These are phyloP conservation scores for Parafenestella ontariensis DNA, from an alignment of 2,329 filamentous ascomycete genomes.

Conservation along the genomic window DNA sequence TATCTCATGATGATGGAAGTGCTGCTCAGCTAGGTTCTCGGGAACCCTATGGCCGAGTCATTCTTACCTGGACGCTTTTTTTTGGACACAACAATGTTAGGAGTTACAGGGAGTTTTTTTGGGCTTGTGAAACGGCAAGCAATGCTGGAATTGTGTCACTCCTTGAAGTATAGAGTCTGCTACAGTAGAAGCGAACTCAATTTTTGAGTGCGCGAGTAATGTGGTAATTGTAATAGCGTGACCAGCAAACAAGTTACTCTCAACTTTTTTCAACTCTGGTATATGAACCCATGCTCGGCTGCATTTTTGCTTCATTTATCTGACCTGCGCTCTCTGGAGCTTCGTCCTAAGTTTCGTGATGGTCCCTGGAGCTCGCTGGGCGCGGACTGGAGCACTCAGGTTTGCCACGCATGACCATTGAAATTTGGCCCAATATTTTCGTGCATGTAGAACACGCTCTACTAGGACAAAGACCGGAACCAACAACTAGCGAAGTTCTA, in stretches of 20 bases:
- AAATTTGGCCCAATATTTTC: no score
- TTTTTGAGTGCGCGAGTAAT: slow-evolving; percentile 13
- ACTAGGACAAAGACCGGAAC: neutral
- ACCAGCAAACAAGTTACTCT: neutral
- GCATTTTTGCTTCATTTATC: no score
- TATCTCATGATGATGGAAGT: slow-evolving; percentile 15
- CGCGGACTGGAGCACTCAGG: no score
- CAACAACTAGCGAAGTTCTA: slow-evolving; percentile 16
- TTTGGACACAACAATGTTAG: slow-evolving; percentile 7
- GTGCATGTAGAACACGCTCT: no score
- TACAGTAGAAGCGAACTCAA: slow-evolving; percentile 13
- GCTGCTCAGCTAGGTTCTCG: slow-evolving; percentile 3
- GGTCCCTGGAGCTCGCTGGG: no score
- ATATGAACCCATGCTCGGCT: neutral
- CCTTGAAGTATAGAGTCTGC: slow-evolving; percentile 18
- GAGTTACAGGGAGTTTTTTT: slow-evolving; percentile 18
- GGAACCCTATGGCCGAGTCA: slow-evolving; percentile 8
- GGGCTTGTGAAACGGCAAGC: neutral
- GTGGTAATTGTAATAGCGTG: slow-evolving; percentile 40
- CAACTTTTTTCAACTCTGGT: neutral
- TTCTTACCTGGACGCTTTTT: slow-evolving; percentile 1
- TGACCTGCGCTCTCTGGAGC: no score
- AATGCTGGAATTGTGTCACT: slow-evolving; percentile 19
- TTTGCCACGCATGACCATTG: no score
- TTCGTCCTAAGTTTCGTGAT: no score